Percentiles rank a stretch among this genome's conserved stretches.
These are phyloP conservation scores for Peribolospora baueri DNA, from an alignment of 768 basidiomycete genomes.

Conservation along the genomic window DNA sequence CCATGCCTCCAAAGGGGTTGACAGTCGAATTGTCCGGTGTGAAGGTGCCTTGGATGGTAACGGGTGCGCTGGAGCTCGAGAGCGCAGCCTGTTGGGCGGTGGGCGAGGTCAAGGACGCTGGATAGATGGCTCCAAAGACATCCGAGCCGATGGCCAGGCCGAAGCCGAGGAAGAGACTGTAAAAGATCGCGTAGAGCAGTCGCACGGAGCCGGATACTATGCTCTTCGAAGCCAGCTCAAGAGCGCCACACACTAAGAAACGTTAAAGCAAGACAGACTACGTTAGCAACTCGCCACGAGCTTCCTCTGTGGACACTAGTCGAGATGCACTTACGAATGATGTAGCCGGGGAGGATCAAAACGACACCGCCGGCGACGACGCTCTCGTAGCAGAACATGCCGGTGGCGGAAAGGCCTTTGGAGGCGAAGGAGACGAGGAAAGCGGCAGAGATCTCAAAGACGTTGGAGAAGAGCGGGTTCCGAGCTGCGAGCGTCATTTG, in stretches of 20 bases:
- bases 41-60: conserved; percentile 8
- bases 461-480: conserved; percentile 57
- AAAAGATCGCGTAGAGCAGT: conserved; percentile 24
- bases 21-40: conserved; percentile 5
- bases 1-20: conserved; percentile 1
- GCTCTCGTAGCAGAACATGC: conserved; percentile 73
- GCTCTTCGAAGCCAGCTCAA: conserved; percentile 24
- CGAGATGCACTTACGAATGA: not conserved
- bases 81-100: not conserved
- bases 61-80: not conserved
- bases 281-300: no score
- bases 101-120: not conserved
- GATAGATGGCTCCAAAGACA: conserved; percentile 10
- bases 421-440: conserved; percentile 58
- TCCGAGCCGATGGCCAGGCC: conserved; percentile 12
- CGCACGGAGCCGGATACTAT: conserved; percentile 23
- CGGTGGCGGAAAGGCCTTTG: conserved; percentile 57
- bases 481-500: conserved; percentile 48
- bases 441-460: conserved; percentile 72
- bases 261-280: no score
- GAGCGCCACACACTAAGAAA: conserved; percentile 18
- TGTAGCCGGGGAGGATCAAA: conserved; percentile 60
- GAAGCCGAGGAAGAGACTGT: conserved; percentile 22
- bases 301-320: no score
- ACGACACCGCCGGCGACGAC: conserved; percentile 72